A percentile compares a stretch with the other conserved stretches of the same genome.
These are phyloP conservation scores for Aspergillus novofumigatus DNA, from an alignment of 2,329 filamentous ascomycete genomes.

Conservation along the genomic window DNA sequence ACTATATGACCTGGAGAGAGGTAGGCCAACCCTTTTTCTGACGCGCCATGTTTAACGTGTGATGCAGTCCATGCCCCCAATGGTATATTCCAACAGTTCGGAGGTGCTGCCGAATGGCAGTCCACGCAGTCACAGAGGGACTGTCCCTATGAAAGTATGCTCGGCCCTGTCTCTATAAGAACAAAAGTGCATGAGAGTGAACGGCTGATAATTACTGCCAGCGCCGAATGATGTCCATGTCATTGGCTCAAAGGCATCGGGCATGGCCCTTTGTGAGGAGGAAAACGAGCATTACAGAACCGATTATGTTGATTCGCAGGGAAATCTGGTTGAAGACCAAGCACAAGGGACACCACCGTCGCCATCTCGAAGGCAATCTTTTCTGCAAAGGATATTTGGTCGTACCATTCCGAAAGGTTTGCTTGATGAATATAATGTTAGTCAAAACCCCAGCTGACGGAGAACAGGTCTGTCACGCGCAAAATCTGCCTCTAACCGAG, in stretches of 20 bases:
- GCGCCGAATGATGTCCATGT: constrained; percentile 6
- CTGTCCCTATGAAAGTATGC: constrained; percentile 15
- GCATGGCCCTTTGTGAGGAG: constrained; percentile 18
- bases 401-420: constrained; percentile 21
- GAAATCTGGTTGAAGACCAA: constrained; percentile 9
- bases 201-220: not conserved
- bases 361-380: constrained; percentile 18
- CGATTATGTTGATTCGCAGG: constrained; percentile 5
- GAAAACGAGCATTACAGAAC: constrained; percentile 11
- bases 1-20: constrained; percentile 26
- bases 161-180: not conserved
- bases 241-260: constrained; percentile 9
- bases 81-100: constrained; percentile 18
- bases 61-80: constrained; percentile 23
- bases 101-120: constrained; percentile 2
- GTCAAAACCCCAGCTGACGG: constrained; percentile 3
- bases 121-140: constrained; percentile 11
- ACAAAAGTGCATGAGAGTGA: not conserved
- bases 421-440: not conserved
- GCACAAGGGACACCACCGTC: constrained; percentile 7
- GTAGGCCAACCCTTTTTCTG: constrained; percentile 6
- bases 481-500: constrained; percentile 16
- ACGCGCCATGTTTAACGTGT: constrained; percentile 2
- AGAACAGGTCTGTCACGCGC: constrained; percentile 20
- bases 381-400: constrained; percentile 24